Evolutionary conservation across 106 monocot genomes (phyloP).

Genomic region (Agapanthus africanus): DNA sequence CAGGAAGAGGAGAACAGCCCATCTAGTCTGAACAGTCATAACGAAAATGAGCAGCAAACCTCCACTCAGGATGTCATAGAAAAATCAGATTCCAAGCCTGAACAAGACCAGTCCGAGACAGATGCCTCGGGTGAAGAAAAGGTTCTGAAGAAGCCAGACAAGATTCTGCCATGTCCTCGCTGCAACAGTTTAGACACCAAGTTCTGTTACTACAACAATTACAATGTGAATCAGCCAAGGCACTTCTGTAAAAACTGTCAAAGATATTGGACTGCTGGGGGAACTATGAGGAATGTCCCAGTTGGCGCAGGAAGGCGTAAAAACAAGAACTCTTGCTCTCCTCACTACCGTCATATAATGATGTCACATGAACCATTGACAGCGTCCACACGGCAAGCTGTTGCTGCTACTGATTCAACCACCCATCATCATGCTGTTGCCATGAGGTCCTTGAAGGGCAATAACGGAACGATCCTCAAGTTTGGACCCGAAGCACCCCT

Average conservation of each 20-base stretch:
- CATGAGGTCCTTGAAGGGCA: too few relatives aligned
- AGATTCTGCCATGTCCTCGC: slow-evolving; percentile 85
- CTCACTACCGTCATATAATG: slow-evolving; percentile 34
- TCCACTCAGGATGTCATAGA: too few relatives aligned
- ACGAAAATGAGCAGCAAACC: slow-evolving; percentile 21
- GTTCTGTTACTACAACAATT: slow-evolving; percentile 97
- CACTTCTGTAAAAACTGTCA: slow-evolving; percentile 98
- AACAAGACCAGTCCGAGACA: slow-evolving; percentile 17
- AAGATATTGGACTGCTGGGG: slow-evolving; percentile 99
- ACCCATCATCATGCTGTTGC: too few relatives aligned
- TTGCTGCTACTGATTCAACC: too few relatives aligned
- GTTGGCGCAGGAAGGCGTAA: slow-evolving; percentile 95
- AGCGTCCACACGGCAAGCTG: slow-evolving; percentile 26
- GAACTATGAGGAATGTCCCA: slow-evolving; percentile 95
- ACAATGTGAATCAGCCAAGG: slow-evolving; percentile 90
- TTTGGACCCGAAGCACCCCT: slow-evolving; percentile 52
- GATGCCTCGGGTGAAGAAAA: slow-evolving; percentile 47
- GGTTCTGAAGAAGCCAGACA: slow-evolving; percentile 89
- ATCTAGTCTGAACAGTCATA: slow-evolving; percentile 15
- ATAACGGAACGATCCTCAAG: too few relatives aligned
- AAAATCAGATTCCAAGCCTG: slow-evolving; percentile 17
- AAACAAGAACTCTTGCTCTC: slow-evolving; percentile 61
- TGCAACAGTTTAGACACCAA: slow-evolving; percentile 98
- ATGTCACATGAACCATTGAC: slow-evolving; percentile 22
- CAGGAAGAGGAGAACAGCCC: slow-evolving; percentile 8